Evolutionary conservation across 2,329 filamentous ascomycete species (phyloP), one percentile per base, ranked within the genome.

Genomic region (Mycosphaerella arachidis): DNA sequence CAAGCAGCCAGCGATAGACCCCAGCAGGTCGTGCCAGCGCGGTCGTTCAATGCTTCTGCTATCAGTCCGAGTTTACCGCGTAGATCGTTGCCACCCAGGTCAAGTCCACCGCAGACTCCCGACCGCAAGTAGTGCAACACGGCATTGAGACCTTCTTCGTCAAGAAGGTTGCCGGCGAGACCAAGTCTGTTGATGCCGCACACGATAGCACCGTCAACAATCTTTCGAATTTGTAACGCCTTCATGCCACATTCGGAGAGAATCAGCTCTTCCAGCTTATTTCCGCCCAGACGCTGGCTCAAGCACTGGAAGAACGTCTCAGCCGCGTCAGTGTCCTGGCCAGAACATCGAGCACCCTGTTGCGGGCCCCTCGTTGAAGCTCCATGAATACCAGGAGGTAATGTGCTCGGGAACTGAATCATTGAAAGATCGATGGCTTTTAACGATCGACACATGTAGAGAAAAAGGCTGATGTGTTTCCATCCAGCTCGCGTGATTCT

Each of bases 1-100:
- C 92, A 97, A 68, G 92, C 88, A 1, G 92, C 91, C 63, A 99
- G 76, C 73, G 91, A 93, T 55, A 99, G 78, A 0, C 91, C 92
- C 83, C 88, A 93, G 2, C 96, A 77, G 0, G 85, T 81, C 55
- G 78, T 79, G 20, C 79, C 72, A 16, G 60, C 48, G 40, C 75
- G 74, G 59, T 78, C 57, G 37, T 60, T 76, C 37, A 87, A 66
- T 57, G 81, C 79, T 48, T 84, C 79, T 48, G 79, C 78, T n/a
- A 84, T 71, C 13, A 73, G 69, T 29, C 71, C 71, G 30, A 82
- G 73, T 57, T 76, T 75, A 30, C 78, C 75, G 53, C 77, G 74
- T 45, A 88, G 75, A 62, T 94, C 85, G 68, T 97, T 97, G 27
- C 92, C 91, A 45, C 92, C 91, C 12, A 97, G 77, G 73, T 97